Evolutionary conservation across 2,329 filamentous ascomycete genomes (phyloP), one percentile per base, ranked within the genome.

Genomic region (Escovopsis sp.): DNA sequence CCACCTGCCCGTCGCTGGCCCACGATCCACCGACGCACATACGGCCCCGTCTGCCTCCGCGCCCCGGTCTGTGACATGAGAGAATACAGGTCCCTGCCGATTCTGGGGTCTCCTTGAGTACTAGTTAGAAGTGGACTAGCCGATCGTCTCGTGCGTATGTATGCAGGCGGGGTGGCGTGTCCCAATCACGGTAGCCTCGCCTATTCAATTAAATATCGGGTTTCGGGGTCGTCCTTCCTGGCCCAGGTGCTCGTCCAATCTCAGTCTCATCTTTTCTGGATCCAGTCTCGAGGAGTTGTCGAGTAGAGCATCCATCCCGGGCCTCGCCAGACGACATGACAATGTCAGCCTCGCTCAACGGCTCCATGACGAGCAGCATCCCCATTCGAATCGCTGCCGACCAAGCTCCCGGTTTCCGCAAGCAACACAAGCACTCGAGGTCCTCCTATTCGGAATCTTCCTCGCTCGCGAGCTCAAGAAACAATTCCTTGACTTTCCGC

Each of bases 391-490:
- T 63, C 48, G 51, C 54, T 44, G 55, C 54, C 52, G 59, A 64
- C 45, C 59, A 61, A 48, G 49, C 52, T 46, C 57, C 54, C 45
- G 56, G 52, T 43, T 53, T 58, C 44, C 59, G 57, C 51, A 64
- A 60, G 52, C 65, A 70, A 47, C 73, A 77, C 59, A 77, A 77
- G 51, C 73, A 77, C 57, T 75, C 73, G 36, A 66, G 73, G 47
- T 77, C 73, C 23, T 77, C 73, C 12, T 77, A 77, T 56, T 75
- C 73, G 26, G 73, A 77, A 43, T 61, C 66, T n/a, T 77, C 73
- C 8, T 69, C 73, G 9, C 63, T 77, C 40, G 61, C 66, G 41
- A 57, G 53, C 45, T 73, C 73, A 12, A 64, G 73, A 50, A 77
- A 76, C 51, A 77, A 75, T 51, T 77, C 73, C 19, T 52, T 76